Percentiles rank a stretch among this genome's conserved stretches.
phyloP scores from a whole-genome alignment of 2,329 filamentous ascomycete species.

The Ceratocystis destructans region DNA sequence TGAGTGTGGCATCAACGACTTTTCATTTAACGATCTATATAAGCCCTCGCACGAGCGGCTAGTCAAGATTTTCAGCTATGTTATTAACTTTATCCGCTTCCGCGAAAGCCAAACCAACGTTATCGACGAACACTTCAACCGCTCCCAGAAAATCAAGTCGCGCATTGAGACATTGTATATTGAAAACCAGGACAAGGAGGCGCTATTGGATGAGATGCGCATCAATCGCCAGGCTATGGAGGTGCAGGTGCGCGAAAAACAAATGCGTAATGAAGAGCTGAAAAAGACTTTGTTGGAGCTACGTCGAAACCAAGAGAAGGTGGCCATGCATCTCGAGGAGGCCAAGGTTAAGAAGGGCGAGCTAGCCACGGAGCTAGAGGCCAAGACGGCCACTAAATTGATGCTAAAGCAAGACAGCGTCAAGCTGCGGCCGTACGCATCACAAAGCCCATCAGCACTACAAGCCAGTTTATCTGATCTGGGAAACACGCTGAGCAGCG shows the following conservation, averaged over 20 bases:
- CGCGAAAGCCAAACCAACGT: constrained; percentile 79
- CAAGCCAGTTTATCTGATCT: constrained; percentile 73
- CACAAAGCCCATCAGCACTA: constrained; percentile 72
- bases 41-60: constrained; percentile 80
- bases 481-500: constrained; percentile 59
- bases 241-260: constrained; percentile 68
- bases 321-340: constrained; percentile 69
- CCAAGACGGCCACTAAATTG: constrained; percentile 56
- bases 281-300: constrained; percentile 72
- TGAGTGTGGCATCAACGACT: constrained; percentile 86
- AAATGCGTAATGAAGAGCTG: constrained; percentile 71
- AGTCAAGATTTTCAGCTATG: constrained; percentile 89
- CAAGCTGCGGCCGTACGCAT: constrained; percentile 81
- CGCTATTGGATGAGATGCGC: constrained; percentile 65
- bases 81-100: constrained; percentile 98
- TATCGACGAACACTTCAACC: constrained; percentile 90
- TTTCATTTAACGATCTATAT: constrained; percentile 84
- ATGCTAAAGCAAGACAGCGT: constrained; percentile 69
- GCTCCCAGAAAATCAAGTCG: constrained; percentile 69
- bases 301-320: constrained; percentile 65
- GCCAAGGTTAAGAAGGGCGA: constrained; percentile 67
- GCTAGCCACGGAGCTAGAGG: constrained; percentile 57
- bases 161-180: constrained; percentile 74
- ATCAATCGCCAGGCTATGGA: constrained; percentile 70
- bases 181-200: constrained; percentile 79